Percentiles rank a stretch among this genome's conserved stretches.
These are phyloP conservation scores for Austroboletus festivus DNA, from an alignment of 768 basidiomycete genomes.

Conservation along the genomic window DNA sequence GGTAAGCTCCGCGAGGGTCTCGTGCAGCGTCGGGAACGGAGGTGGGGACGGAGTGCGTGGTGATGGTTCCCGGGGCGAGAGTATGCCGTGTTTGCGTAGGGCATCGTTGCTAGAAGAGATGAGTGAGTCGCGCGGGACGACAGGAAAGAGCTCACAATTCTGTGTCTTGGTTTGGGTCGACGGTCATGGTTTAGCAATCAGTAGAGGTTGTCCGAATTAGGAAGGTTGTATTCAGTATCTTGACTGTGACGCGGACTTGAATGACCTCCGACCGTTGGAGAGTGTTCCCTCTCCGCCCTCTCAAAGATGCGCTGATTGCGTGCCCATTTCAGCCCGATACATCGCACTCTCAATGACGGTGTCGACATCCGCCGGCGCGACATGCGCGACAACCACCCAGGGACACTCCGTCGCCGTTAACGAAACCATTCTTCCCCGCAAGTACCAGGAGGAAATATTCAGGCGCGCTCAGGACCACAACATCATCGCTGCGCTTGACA, in stretches of 20 bases:
- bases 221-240: constrained; percentile 29
- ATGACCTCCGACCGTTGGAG: constrained; percentile 5
- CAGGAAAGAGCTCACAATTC: constrained; percentile 83
- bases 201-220: constrained; percentile 13
- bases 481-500: constrained; percentile 58
- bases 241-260: constrained; percentile 28
- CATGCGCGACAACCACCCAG: constrained; percentile 22
- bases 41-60: constrained; percentile 81
- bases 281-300: constrained; percentile 7
- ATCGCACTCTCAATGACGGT: constrained; percentile 24
- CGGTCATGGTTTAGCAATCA: constrained; percentile 39
- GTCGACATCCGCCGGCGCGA: constrained; percentile 15
- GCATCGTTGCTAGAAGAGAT: constrained; percentile 75
- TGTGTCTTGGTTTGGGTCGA: constrained; percentile 89
- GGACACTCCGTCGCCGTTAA: constrained; percentile 29
- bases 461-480: constrained; percentile 47
- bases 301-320: constrained; percentile 24
- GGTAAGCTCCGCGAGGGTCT: constrained; percentile 62
- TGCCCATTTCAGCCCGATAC: constrained; percentile 9
- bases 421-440: constrained; percentile 43
- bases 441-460: constrained; percentile 58
- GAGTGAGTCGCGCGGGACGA: neutral
- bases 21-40: constrained; percentile 67
- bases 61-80: constrained; percentile 68
- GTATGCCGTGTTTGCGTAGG: constrained; percentile 86